A percentile compares a stretch with the other conserved stretches of the same genome.
Evolutionary conservation across 306 rosid species (phyloP).

Genomic region (Cicer arietinum): DNA sequence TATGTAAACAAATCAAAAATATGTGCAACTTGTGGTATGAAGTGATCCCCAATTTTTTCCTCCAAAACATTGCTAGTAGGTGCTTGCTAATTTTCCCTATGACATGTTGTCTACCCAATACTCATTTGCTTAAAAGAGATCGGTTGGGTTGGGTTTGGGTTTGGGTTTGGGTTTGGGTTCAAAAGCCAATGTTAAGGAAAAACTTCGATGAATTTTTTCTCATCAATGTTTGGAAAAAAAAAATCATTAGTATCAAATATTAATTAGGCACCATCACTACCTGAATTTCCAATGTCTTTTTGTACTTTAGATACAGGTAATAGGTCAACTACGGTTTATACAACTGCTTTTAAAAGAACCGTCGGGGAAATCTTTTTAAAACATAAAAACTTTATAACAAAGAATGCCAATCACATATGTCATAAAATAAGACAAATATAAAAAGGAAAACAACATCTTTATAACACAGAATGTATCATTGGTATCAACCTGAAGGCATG

Average conservation of each 20-base stretch:
- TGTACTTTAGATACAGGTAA: background rate
- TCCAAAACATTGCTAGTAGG: background rate
- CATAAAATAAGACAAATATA: slow-evolving; percentile 21
- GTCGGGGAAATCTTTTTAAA: too few species aligned
- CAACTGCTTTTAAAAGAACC: too few species aligned
- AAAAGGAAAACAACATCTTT: slow-evolving; percentile 2
- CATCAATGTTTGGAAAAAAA: background rate
- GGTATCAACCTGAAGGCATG: slow-evolving; percentile 85
- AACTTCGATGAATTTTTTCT: background rate
- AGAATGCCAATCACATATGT: slow-evolving; percentile 9
- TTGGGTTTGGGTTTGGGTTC: background rate
- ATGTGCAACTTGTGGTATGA: slow-evolving; percentile 16
- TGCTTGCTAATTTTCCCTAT: background rate
- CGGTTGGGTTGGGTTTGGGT: too few species aligned
- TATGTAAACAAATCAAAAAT: background rate
- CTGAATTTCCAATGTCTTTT: background rate
- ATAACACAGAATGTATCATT: slow-evolving; percentile 31
- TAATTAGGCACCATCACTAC: background rate
- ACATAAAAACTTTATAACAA: background rate
- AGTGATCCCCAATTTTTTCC: background rate
- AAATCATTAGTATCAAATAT: too few species aligned
- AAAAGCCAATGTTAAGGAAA: background rate
- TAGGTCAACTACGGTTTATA: slow-evolving; percentile 8
- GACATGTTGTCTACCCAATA: slow-evolving; percentile 3
- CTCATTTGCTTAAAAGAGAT: slow-evolving; percentile 7